phyloP scores from a whole-genome alignment of 306 rosid genomes.

The Vigna radiata region DNA sequence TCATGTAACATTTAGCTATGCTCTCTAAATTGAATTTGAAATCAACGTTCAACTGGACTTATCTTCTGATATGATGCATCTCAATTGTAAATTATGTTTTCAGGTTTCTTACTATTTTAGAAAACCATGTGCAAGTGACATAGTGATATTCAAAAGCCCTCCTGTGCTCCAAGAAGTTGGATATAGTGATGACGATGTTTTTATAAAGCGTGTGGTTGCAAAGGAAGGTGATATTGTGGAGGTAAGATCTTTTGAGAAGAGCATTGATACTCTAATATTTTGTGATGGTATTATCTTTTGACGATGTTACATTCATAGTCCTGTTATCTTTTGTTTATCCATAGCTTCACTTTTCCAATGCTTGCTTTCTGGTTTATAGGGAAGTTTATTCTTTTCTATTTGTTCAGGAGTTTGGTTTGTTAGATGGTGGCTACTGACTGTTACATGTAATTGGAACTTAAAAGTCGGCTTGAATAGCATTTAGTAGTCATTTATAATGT shows the following conservation, averaged over 20 bases:
- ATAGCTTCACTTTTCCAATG: background rate
- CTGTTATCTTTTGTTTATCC: constrained; percentile 6
- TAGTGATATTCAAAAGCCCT: constrained; percentile 93
- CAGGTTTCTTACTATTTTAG: constrained; percentile 95
- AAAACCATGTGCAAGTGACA: constrained; percentile 92
- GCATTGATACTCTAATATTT: constrained; percentile 3
- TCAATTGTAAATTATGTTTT: constrained; percentile 42
- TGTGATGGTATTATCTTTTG: constrained; percentile 5
- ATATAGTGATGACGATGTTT: constrained; percentile 89
- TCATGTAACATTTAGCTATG: constrained; percentile 13
- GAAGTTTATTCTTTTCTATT: background rate
- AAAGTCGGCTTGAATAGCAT: constrained; percentile 23
- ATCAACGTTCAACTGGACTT: constrained; percentile 28
- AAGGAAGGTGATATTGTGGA: constrained; percentile 91
- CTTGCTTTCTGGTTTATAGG: background rate
- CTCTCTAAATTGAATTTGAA: constrained; percentile 1
- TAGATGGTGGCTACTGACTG: constrained; percentile 2
- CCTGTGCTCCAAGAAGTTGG: constrained; percentile 97
- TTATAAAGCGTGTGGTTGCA: constrained; percentile 91
- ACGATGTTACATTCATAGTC: background rate
- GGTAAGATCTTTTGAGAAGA: constrained; percentile 57
- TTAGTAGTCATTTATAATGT: constrained; percentile 18
- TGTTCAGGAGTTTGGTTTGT: constrained; percentile 10
- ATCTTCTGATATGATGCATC: constrained; percentile 15
- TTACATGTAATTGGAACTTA: constrained; percentile 22